phyloP scores from a whole-genome alignment of 371 early-diverging fungal species.

The Mucor racemosus region DNA sequence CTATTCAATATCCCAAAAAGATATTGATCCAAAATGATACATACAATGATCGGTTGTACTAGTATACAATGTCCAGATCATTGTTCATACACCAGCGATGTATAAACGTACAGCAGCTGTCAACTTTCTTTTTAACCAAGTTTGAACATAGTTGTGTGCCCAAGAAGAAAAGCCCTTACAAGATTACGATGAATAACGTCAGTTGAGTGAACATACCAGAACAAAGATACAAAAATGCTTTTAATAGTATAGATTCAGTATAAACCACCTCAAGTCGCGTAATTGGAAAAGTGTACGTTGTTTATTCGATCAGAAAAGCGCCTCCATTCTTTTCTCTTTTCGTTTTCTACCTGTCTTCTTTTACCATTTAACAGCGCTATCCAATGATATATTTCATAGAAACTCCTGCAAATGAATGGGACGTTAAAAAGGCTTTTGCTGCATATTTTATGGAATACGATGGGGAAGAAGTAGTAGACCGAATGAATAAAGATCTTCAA shows the following conservation, averaged over 20 bases:
- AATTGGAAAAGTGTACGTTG: too few species aligned
- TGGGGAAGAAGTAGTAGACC: neutral
- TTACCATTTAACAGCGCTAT: too few species aligned
- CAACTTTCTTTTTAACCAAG: conserved; percentile 1
- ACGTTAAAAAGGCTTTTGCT: neutral
- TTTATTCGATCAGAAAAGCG: too few species aligned
- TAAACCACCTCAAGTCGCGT: too few species aligned
- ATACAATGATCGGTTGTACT: conserved; percentile 10
- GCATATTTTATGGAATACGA: neutral
- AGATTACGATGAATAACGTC: too few species aligned
- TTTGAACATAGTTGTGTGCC: too few species aligned
- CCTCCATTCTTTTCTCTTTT: neutral
- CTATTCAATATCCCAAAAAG: conserved; percentile 1
- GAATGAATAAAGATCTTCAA: neutral
- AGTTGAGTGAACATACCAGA: too few species aligned
- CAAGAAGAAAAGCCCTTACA: too few species aligned
- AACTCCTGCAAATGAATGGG: neutral
- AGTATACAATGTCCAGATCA: conserved; percentile 1
- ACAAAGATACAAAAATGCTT: too few species aligned
- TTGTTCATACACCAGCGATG: neutral
- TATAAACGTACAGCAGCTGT: neutral
- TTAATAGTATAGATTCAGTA: too few species aligned
- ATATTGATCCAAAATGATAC: neutral
- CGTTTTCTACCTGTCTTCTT: too few species aligned
- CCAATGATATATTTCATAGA: neutral